phyloP scores from a whole-genome alignment of 768 basidiomycete species.

The Cytidiella melzeri region DNA sequence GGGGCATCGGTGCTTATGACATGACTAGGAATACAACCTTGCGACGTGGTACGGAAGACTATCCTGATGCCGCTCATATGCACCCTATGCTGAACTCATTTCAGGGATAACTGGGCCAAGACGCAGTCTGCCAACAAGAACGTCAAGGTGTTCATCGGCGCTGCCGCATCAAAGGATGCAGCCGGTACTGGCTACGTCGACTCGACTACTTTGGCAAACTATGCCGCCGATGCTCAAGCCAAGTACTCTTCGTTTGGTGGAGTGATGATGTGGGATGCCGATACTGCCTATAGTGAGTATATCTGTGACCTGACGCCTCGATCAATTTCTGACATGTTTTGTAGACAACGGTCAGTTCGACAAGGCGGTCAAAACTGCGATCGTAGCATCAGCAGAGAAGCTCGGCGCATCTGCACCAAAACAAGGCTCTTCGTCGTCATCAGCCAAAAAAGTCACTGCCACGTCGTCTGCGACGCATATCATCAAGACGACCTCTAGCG shows the following conservation, averaged over 20 bases:
- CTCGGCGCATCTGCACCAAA: conserved; percentile 2
- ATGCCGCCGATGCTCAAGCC: conserved; percentile 43
- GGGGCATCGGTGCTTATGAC: conserved; percentile 12
- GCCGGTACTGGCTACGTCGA: conserved; percentile 54
- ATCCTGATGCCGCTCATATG: neutral
- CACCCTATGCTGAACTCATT: neutral
- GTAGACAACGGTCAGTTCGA: conserved; percentile 22
- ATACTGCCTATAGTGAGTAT: conserved; percentile 14
- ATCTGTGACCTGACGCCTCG: neutral
- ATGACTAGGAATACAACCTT: conserved; percentile 50
- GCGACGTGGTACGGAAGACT: conserved; percentile 37
- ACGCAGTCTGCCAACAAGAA: conserved; percentile 51
- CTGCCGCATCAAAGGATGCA: conserved; percentile 50
- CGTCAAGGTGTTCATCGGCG: conserved; percentile 63
- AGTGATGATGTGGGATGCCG: conserved; percentile 39
- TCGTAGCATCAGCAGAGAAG: conserved; percentile 15
- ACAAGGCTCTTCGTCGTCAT: conserved; percentile 4
- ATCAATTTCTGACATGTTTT: neutral
- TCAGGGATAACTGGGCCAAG: conserved; percentile 63
- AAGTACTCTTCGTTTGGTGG: conserved; percentile 65
- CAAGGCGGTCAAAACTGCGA: conserved; percentile 18
- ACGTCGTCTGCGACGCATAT: neutral
- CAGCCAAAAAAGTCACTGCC: neutral
- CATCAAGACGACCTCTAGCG: neutral
- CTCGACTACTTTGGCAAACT: conserved; percentile 39